Evolutionary conservation across 768 basidiomycete genomes (phyloP).

Genomic region (Suillus bovinus): DNA sequence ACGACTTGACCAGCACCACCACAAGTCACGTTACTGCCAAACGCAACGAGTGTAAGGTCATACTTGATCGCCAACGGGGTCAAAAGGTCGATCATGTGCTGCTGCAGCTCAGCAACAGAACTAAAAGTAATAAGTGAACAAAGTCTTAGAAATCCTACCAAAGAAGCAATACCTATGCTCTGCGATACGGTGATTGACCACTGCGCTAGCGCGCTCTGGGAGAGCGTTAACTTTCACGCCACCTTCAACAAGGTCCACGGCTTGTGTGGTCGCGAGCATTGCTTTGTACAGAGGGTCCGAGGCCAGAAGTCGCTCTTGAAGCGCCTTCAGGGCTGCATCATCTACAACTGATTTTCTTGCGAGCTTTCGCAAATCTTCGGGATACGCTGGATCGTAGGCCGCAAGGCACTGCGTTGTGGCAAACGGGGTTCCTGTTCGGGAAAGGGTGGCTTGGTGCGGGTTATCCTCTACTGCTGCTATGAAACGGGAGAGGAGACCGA

Average conservation of each 20-base stretch:
- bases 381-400: slow-evolving; percentile 54
- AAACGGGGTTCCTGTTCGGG: slow-evolving; percentile 24
- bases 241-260: slow-evolving; percentile 62
- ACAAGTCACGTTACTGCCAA: slow-evolving; percentile 43
- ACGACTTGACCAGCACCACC: slow-evolving; percentile 45
- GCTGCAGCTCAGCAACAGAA: slow-evolving; percentile 20
- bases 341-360: slow-evolving; percentile 48
- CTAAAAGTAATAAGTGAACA: slow-evolving; percentile 8
- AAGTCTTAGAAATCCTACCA: not conserved
- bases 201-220: slow-evolving; percentile 63
- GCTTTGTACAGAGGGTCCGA: slow-evolving; percentile 38
- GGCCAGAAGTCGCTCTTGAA: slow-evolving; percentile 38
- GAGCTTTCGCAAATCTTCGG: slow-evolving; percentile 42
- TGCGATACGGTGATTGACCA: slow-evolving; percentile 72
- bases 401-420: slow-evolving; percentile 57
- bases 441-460: slow-evolving; percentile 51
- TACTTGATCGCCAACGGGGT: slow-evolving; percentile 46
- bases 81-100: slow-evolving; percentile 29
- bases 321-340: slow-evolving; percentile 46
- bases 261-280: slow-evolving; percentile 67
- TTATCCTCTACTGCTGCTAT: slow-evolving; percentile 65
- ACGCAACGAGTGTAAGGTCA: slow-evolving; percentile 59
- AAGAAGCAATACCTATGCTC: slow-evolving; percentile 47
- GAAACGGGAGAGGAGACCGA: slow-evolving; percentile 72
- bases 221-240: slow-evolving; percentile 77